Evolutionary conservation across 345 rosid genomes (phyloP).

Genomic region (Pugionium dolabratum): DNA sequence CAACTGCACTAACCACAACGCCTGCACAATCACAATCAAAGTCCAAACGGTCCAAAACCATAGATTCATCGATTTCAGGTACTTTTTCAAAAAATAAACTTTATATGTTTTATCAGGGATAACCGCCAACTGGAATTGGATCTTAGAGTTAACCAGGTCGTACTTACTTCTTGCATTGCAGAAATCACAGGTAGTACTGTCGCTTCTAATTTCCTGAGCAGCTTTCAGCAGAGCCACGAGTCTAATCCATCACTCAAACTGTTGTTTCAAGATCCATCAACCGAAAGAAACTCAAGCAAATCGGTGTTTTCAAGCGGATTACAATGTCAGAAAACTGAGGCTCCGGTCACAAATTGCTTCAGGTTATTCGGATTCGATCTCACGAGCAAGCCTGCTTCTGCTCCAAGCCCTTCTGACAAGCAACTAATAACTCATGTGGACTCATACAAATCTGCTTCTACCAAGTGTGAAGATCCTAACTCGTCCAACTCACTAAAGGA

Average conservation of each 20-base stretch:
- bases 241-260: conserved; percentile 36
- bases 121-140: too few species aligned
- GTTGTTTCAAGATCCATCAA: conserved; percentile 43
- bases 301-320: conserved; percentile 29
- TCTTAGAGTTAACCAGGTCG: too few species aligned
- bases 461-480: conserved; percentile 45
- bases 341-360: conserved; percentile 45
- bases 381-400: conserved; percentile 38
- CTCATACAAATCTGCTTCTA: conserved; percentile 35
- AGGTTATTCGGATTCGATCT: conserved; percentile 70
- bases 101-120: too few species aligned
- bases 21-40: conserved; percentile 52
- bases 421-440: conserved; percentile 18
- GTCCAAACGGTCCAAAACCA: conserved; percentile 60
- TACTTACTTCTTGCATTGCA: conserved; percentile 18
- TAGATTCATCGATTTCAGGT: conserved; percentile 53
- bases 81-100: conserved; percentile 4
- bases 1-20: conserved; percentile 40
- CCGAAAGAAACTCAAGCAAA: conserved; percentile 46
- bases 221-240: conserved; percentile 31
- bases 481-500: conserved; percentile 33
- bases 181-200: conserved; percentile 43
- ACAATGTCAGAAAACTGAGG: conserved; percentile 43
- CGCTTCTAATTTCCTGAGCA: too few species aligned
- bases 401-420: conserved; percentile 34